These are phyloP conservation scores for Galerina marginata DNA, from an alignment of 768 basidiomycete species.

Conservation along the genomic window DNA sequence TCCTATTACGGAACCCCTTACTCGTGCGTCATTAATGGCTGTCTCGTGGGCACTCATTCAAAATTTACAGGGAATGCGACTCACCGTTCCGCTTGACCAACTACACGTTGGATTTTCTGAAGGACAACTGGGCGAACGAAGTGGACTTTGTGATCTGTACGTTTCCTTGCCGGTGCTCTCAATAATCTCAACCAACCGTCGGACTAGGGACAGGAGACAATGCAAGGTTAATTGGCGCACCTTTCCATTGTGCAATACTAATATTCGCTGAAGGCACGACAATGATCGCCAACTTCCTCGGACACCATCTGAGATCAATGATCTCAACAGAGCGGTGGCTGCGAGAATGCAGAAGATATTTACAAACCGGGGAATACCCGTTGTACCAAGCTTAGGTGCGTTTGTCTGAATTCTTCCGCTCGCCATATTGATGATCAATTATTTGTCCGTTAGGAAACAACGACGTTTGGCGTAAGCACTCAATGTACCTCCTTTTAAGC, in stretches of 20 bases:
- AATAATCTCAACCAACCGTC: background rate
- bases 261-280: slow-evolving; percentile 64
- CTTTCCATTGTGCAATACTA: background rate
- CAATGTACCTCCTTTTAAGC: slow-evolving; percentile 15
- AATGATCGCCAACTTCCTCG: slow-evolving; percentile 83
- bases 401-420: background rate
- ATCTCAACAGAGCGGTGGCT: slow-evolving; percentile 71
- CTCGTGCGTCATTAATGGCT: slow-evolving; percentile 50
- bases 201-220: slow-evolving; percentile 77
- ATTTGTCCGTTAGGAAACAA: slow-evolving; percentile 70
- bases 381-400: slow-evolving; percentile 81
- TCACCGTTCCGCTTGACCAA: slow-evolving; percentile 82
- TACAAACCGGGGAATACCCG: slow-evolving; percentile 67
- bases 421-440: slow-evolving; percentile 1
- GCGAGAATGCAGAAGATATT: slow-evolving; percentile 79
- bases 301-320: slow-evolving; percentile 79
- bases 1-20: slow-evolving; percentile 72
- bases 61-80: slow-evolving; percentile 69
- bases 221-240: slow-evolving; percentile 51
- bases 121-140: slow-evolving; percentile 79
- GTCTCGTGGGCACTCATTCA: slow-evolving; percentile 6
- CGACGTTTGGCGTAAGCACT: slow-evolving; percentile 82
- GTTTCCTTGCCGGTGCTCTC: slow-evolving; percentile 23
- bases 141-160: slow-evolving; percentile 91
- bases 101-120: slow-evolving; percentile 79